Evolutionary conservation across 352 stramenopile species (phyloP).

Genomic region (Pythium monospermum): DNA sequence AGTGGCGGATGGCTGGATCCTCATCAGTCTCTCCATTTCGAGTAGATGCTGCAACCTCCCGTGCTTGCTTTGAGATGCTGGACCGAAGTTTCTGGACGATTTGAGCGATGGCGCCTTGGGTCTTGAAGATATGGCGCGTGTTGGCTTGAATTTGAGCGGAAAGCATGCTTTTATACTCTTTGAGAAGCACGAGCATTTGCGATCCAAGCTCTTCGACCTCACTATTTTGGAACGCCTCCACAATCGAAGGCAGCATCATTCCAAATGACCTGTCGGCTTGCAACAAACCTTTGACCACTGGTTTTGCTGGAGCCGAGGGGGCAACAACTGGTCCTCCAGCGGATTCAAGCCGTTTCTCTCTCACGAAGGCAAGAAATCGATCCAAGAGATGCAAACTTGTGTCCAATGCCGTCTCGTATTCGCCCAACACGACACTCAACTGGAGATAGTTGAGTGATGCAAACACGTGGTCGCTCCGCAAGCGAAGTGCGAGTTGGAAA

Average conservation of each 20-base stretch:
- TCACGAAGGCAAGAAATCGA: constrained; percentile 11
- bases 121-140: constrained; percentile 40
- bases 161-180: constrained; percentile 36
- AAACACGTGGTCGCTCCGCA: constrained; percentile 34
- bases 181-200: constrained; percentile 28
- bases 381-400: constrained; percentile 29
- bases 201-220: constrained; percentile 9
- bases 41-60: too few relatives aligned
- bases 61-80: neutral
- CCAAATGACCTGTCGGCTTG: constrained; percentile 22
- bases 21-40: neutral
- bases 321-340: neutral
- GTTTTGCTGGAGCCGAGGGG: neutral
- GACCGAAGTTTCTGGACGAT: constrained; percentile 27
- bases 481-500: constrained; percentile 27
- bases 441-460: constrained; percentile 47
- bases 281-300: constrained; percentile 25
- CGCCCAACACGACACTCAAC: constrained; percentile 25
- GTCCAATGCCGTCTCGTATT: constrained; percentile 39
- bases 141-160: constrained; percentile 37
- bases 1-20: too few relatives aligned
- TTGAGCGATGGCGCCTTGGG: constrained; percentile 33
- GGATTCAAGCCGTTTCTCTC: neutral
- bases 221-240: neutral
- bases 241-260: constrained; percentile 22